Evolutionary conservation across 1,284 basidiomycete genomes (phyloP).

Genomic region (Sporisorium sorghi): DNA sequence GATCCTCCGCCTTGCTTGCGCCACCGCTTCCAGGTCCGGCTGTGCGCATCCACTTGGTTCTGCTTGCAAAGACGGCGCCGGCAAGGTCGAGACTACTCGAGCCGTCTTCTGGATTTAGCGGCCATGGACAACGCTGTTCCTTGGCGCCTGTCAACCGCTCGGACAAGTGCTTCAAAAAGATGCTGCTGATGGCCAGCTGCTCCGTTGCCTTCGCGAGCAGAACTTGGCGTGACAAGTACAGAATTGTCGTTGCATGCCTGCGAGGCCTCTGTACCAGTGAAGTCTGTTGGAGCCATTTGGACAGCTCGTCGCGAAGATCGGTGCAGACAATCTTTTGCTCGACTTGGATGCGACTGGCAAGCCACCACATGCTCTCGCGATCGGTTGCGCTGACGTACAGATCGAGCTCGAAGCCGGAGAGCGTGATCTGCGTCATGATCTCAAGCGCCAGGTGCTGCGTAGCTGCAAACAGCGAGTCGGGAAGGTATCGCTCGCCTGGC

Average conservation of each 20-base stretch:
- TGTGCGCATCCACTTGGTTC: slow-evolving; percentile 43
- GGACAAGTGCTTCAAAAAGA: slow-evolving; percentile 24
- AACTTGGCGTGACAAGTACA: slow-evolving; percentile 35
- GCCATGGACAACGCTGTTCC: slow-evolving; percentile 8
- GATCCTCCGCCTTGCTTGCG: background rate
- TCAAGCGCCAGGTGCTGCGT: slow-evolving; percentile 76
- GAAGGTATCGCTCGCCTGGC: slow-evolving; percentile 31
- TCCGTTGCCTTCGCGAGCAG: slow-evolving; percentile 35
- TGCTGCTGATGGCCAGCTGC: slow-evolving; percentile 22
- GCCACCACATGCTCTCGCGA: slow-evolving; percentile 47
- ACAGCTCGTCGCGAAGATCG: slow-evolving; percentile 38
- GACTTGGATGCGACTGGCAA: slow-evolving; percentile 41
- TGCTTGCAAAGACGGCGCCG: slow-evolving; percentile 21
- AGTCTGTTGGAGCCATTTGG: slow-evolving; percentile 15
- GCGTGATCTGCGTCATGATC: slow-evolving; percentile 76
- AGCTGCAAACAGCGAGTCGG: slow-evolving; percentile 70
- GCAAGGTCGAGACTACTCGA: slow-evolving; percentile 12
- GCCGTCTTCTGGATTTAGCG: slow-evolving; percentile 8
- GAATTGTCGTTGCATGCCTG: slow-evolving; percentile 11
- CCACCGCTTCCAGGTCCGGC: background rate
- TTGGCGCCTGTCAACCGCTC: background rate
- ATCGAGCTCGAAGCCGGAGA: slow-evolving; percentile 81
- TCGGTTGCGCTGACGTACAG: slow-evolving; percentile 74
- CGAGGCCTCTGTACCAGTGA: slow-evolving; percentile 14
- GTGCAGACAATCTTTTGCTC: slow-evolving; percentile 41